phyloP scores from a whole-genome alignment of 345 rosid genomes.

The Aegle marmelos region DNA sequence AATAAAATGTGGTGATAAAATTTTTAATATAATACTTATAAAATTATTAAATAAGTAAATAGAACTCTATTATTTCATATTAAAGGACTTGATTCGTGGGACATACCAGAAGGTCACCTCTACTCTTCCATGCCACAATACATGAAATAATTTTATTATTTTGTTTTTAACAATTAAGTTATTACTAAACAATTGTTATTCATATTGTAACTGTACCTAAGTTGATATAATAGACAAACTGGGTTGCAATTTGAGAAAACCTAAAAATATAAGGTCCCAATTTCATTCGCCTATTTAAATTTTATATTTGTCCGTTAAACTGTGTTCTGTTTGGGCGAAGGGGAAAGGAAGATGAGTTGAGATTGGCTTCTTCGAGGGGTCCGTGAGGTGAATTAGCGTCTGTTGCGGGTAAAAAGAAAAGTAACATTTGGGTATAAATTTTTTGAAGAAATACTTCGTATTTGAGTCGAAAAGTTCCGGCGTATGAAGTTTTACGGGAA shows the following conservation, averaged over 20 bases:
- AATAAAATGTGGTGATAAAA: fast-evolving
- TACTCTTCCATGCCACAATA: fast-evolving
- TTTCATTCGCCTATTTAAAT: background rate
- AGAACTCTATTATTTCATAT: too few species aligned
- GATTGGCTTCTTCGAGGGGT: background rate
- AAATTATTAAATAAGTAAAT: too few species aligned
- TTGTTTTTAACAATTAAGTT: too few species aligned
- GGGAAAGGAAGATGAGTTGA: background rate
- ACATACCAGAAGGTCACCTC: fast-evolving
- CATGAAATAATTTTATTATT: too few species aligned
- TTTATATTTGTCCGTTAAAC: background rate
- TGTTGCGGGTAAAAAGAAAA: background rate
- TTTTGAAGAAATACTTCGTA: too few species aligned
- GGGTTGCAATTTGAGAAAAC: too few species aligned
- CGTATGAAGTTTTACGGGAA: background rate
- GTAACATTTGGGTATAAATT: background rate
- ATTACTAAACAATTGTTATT: too few species aligned
- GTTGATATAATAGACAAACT: too few species aligned
- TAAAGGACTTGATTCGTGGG: fast-evolving
- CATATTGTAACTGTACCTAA: too few species aligned
- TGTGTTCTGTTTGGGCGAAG: background rate
- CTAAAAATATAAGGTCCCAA: too few species aligned
- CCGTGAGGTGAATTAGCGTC: background rate
- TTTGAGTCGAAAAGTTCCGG: background rate
- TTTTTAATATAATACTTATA: too few species aligned